These are phyloP conservation scores for Cyathus striatus DNA, from an alignment of 768 basidiomycete species.

Conservation along the genomic window DNA sequence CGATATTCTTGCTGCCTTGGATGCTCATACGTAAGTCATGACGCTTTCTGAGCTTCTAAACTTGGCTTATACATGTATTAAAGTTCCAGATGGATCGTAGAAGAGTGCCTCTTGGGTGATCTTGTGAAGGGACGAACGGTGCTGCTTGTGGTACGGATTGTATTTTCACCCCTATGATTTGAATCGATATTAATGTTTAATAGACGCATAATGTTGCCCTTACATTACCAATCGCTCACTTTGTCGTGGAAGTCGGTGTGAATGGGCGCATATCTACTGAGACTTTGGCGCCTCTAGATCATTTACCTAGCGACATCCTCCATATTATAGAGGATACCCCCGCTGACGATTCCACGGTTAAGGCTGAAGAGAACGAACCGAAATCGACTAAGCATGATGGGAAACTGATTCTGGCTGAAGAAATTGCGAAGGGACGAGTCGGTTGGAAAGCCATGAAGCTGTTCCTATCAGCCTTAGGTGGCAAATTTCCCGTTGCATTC, in stretches of 20 bases:
- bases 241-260: slow-evolving; percentile 44
- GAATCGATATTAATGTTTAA: not conserved
- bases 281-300: slow-evolving; percentile 7
- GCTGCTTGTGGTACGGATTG: slow-evolving; percentile 59
- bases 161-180: not conserved
- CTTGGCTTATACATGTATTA: not conserved
- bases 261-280: slow-evolving; percentile 42
- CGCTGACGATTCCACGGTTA: slow-evolving; percentile 21
- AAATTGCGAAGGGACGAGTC: slow-evolving; percentile 39
- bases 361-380: slow-evolving; percentile 19
- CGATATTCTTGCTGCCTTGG: slow-evolving; percentile 66
- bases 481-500: slow-evolving; percentile 26
- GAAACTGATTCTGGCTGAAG: slow-evolving; percentile 63
- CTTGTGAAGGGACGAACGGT: slow-evolving; percentile 70
- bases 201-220: slow-evolving; percentile 46
- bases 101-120: slow-evolving; percentile 72
- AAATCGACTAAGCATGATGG: slow-evolving; percentile 34
- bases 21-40: slow-evolving; percentile 23
- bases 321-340: not conserved
- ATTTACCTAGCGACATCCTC: not conserved
- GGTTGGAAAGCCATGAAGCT: slow-evolving; percentile 27
- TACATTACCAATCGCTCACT: slow-evolving; percentile 43
- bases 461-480: slow-evolving; percentile 32
- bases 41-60: not conserved
- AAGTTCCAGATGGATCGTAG: slow-evolving; percentile 68